Conservation (phyloP, 2,329 filamentous ascomycete species). For the Hysterium pulicare region DNA sequence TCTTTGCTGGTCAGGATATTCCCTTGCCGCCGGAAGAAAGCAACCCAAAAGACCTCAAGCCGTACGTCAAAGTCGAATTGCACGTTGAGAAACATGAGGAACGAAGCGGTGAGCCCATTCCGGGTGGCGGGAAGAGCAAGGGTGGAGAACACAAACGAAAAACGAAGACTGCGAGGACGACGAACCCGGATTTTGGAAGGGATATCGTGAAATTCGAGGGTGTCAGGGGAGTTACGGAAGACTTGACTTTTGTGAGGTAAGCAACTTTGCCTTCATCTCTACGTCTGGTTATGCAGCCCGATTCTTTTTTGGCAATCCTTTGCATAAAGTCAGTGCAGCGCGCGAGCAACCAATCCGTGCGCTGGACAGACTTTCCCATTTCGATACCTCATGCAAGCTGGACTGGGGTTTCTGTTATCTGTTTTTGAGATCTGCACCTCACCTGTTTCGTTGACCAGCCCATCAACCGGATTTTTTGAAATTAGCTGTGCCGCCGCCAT, state of each 20-base stretch:
- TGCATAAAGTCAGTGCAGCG: too few relatives aligned
- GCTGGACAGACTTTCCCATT: too few relatives aligned
- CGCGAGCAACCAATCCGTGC: too few relatives aligned
- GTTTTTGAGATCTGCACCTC: neutral
- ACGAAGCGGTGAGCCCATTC: slow-evolving; percentile 39
- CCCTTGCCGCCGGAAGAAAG: slow-evolving; percentile 59
- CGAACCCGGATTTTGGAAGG: slow-evolving; percentile 44
- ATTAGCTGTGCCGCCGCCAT: slow-evolving; percentile 1
- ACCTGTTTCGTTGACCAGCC: neutral
- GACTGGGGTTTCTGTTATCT: too few relatives aligned
- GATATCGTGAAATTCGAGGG: slow-evolving; percentile 45
- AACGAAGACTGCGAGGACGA: slow-evolving; percentile 42
- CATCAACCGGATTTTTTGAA: neutral
- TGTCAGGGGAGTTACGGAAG: slow-evolving; percentile 43
- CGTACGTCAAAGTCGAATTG: slow-evolving; percentile 74
- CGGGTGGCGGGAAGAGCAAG: slow-evolving; percentile 51
- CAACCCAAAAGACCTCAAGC: slow-evolving; percentile 60
- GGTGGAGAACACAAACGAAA: slow-evolving; percentile 49
- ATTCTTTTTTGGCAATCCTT: slow-evolving; percentile 1
- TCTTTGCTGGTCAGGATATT: slow-evolving; percentile 75
- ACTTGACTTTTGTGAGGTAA: slow-evolving; percentile 49
- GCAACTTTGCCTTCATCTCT: slow-evolving; percentile 15
- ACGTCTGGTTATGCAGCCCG: slow-evolving; percentile 1
- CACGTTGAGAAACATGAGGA: slow-evolving; percentile 69
- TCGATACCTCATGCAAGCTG: too few relatives aligned